phyloP scores from a whole-genome alignment of 2,329 filamentous ascomycete genomes.

The Ambrosiella cleistominuta region DNA sequence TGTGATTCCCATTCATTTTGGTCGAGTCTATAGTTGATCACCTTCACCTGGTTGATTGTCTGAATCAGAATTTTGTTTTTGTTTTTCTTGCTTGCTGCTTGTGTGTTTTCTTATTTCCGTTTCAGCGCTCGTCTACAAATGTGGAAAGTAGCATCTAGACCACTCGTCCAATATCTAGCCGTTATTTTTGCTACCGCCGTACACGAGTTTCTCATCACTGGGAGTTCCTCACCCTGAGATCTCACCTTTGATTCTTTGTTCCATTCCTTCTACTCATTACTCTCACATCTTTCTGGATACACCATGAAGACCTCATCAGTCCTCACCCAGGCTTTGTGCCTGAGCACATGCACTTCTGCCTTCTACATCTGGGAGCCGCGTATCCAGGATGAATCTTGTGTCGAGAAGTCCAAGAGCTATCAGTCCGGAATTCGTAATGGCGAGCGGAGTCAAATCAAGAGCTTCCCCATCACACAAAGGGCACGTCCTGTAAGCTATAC shows the following conservation, averaged over 20 bases:
- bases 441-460: background rate
- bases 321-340: slow-evolving; percentile 3
- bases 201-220: background rate
- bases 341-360: slow-evolving; percentile 8
- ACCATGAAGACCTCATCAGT: slow-evolving; percentile 6
- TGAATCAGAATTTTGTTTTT: background rate
- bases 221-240: background rate
- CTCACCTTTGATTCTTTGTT: background rate
- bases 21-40: background rate
- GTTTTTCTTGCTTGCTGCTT: background rate
- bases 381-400: slow-evolving; percentile 11
- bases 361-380: slow-evolving; percentile 14
- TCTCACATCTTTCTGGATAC: background rate
- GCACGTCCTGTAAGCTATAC: slow-evolving; percentile 5
- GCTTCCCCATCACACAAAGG: slow-evolving; percentile 6
- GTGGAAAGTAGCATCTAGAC: background rate
- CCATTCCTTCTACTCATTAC: background rate
- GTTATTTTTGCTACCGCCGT: background rate
- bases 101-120: background rate
- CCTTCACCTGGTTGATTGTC: background rate
- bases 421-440: background rate
- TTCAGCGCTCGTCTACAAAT: background rate
- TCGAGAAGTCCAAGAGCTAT: slow-evolving; percentile 3
- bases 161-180: background rate
- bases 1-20: background rate